Conservation (phyloP, 2,329 filamentous ascomycete species). For the Pezicula rhizophila region DNA sequence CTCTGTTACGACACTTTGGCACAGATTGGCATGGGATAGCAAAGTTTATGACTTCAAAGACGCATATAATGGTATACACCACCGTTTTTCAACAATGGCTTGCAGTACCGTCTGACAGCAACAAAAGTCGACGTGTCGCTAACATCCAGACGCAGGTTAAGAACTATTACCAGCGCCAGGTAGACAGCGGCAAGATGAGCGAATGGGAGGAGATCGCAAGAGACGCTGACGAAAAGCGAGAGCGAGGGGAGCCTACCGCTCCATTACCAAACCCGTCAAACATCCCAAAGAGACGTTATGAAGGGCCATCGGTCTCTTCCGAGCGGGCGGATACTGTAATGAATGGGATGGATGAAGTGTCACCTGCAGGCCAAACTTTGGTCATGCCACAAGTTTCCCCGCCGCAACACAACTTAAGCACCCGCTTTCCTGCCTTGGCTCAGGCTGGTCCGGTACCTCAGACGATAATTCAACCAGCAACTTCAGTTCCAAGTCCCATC, state of each 20-base stretch:
- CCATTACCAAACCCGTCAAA: conserved; percentile 52
- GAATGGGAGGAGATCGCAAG: conserved; percentile 55
- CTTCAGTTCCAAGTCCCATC: conserved; percentile 17
- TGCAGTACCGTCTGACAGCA: conserved; percentile 20
- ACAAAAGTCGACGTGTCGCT: conserved; percentile 25
- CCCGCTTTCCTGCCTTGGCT: conserved; percentile 25
- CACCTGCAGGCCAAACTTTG: conserved; percentile 12
- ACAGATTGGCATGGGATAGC: conserved; percentile 75
- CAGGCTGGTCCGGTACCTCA: conserved; percentile 27
- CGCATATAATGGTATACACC: conserved; percentile 69
- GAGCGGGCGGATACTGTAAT: conserved; percentile 43
- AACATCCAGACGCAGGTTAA: conserved; percentile 48
- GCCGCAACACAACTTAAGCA: conserved; percentile 17
- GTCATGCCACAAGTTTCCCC: conserved; percentile 20
- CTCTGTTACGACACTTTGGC: conserved; percentile 66
- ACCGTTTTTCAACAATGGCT: conserved; percentile 23
- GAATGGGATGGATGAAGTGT: conserved; percentile 37
- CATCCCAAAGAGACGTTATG: conserved; percentile 45
- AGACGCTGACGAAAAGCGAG: conserved; percentile 52
- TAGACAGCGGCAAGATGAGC: conserved; percentile 47
- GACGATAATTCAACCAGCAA: conserved; percentile 14
- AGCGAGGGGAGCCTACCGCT: conserved; percentile 52
- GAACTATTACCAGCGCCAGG: conserved; percentile 61
- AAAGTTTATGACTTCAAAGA: conserved; percentile 75
- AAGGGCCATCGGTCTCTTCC: conserved; percentile 33